Base-by-base conservation (phyloP, 352 stramenopile species). In the Phytophthora sp. region DNA sequence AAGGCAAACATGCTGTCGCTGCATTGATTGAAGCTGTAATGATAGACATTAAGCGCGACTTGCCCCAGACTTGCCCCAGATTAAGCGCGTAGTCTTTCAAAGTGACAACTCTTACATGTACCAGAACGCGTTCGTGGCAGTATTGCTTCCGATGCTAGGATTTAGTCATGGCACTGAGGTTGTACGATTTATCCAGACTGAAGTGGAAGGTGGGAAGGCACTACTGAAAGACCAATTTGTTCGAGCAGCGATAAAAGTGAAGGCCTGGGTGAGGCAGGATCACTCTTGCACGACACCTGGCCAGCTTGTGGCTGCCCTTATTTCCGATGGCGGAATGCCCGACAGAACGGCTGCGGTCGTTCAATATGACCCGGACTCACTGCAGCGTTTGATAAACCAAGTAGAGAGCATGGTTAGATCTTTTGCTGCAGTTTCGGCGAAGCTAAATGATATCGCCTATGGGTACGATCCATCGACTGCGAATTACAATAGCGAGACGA, bases 1-100 rank as follows among this genome's bases (percentile, higher is more conserved):
- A 56, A 32, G 4, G 18, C 11, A 45, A 44, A 5, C 12, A 43
- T 21, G 21, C 48, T 2, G 48, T 46, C 15, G 10, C 66, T 7
- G 62, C 59, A 3, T 54, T 82, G 30, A 20, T 74, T 3, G 69
- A 82, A 49, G 61, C 64, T 24, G 35, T 79, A 0, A 9, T 79
- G 11, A 27, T 57, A 26, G 23, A 26, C 18, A 65, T 76, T 8
- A 44, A 44, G 7, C 28, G 52, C 10, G 62, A 72, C 28, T 35
- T 72, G 3, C 66, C 66, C 0, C 9, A 61, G 62, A 72, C 28
- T 35, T 72, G 3, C 66, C 66, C 0, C 9, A 61, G 1, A 44
- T 79, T 12, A 66, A 55, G 30, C 13, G 12, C 4, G 49, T 79
- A 27, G 35, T 60, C 0, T 9, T 79, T 12, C 66, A 69, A 9